Evolutionary conservation across 768 basidiomycete species (phyloP), one percentile per base, ranked within the genome.

Genomic region (Boletellus ananiceps): DNA sequence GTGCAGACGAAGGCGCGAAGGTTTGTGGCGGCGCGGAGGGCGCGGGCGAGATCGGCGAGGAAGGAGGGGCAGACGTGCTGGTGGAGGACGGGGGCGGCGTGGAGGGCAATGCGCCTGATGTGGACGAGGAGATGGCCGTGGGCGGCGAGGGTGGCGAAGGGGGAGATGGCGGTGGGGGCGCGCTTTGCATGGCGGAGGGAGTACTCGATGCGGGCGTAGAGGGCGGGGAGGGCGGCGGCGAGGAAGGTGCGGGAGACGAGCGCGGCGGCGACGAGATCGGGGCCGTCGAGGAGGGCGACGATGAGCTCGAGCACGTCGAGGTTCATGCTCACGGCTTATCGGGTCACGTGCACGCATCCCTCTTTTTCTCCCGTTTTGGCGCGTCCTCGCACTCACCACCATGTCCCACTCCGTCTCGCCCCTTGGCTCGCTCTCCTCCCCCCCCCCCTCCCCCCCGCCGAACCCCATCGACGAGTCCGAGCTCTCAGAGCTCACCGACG

Each of bases 401-500:
- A 62, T 62, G 62, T 54, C 61, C 29, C 61, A 51, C 40, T 62
- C 60, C 48, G 61, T 63, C 19, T 61, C 61, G 2, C 62, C 84
- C 34, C 74, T 80, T 54, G 73, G 77, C 38, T 86, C 86, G 19
- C 75, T 83, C 50, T 86, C 80, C 56, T 84, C 83, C 2, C 84
- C 84, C 0, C 85, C 85, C 3, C 84, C 83, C 0, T 80, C 86
- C 0, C 78, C 76, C 3, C 76, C 75, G 5, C 62, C 67, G 37
- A 59, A 57, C 42, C 71, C 63, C 51, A 65, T 62, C 53, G 69
- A 63, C 56, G 86, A 80, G 66, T 88, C 87, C 6, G 88, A 89
- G 70, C 79, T 90, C 51, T 88, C 86, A 37, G 88, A 88, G 64
- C 80, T 90, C 63, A 89, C 87, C 14, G 87, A 90, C 61, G 87